Evolutionary conservation across 2,329 filamentous ascomycete genomes (phyloP), one percentile per base, ranked within the genome.

Genomic region (Pseudonectria buxi): DNA sequence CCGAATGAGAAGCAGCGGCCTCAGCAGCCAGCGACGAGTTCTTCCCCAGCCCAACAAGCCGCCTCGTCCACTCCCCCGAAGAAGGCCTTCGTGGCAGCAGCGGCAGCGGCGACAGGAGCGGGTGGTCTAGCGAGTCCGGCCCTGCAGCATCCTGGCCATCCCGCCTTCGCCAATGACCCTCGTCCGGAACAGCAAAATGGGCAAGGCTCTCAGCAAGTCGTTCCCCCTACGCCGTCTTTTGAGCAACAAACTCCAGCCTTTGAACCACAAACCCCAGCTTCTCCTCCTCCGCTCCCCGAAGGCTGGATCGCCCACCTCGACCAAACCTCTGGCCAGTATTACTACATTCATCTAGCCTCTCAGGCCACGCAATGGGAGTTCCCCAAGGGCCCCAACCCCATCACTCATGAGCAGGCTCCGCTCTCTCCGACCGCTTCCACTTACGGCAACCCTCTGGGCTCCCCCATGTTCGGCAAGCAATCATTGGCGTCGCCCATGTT

Each of bases 331-430:
- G 92, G 92, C 2, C 90, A 96, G 56, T 98, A 96, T 62, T 98
- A 98, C 61, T 98, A 98, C 55, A 98, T 98, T 40, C 92, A 98
- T 59, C 72, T 98, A 22, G 85, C 89, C 2, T 89, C 86, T 1
- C 92, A 96, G 57, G 87, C 89, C 3, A 98, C 92, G 1, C 92
- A 98, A 57, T 98, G 92, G 92, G 92, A 98, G 55, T 96, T 96
- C 49, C 92, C 92, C 18, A 96, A 95, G 63, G 90, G 90, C 0
- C 89, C 89, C 1, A 95, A 87, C 15, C 90, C 90, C 1, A 71
- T 95, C 35, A 85, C 86, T 44, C 76, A 94, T 45, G 88, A 94
- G 40, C 75, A 84, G 11, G 72, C 79, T 12, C 90, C 90, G 0
- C 65, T 95, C 37, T 95, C 90, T 6, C 90, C 90, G 0, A 82